Conservation (phyloP, 2,329 filamentous ascomycete genomes). For the Lachnellula hyalina region DNA sequence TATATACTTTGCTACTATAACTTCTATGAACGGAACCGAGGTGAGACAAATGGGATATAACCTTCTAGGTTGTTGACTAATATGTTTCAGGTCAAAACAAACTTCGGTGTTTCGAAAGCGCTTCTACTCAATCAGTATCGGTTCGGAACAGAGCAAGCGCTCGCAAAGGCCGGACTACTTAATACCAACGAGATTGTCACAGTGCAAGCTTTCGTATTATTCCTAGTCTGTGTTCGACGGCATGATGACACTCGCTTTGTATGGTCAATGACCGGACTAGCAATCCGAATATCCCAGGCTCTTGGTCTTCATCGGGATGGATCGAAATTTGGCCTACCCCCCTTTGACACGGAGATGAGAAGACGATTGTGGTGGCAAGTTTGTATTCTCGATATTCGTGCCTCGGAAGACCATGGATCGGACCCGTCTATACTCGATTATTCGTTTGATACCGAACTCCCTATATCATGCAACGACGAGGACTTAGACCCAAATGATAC, state of each 20-base stretch:
- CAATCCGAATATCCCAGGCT: constrained; percentile 53
- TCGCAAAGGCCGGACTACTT: constrained; percentile 50
- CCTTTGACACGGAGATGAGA: constrained; percentile 57
- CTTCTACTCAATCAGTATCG: constrained; percentile 43
- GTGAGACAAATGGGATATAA: constrained; percentile 13
- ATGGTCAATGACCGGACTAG: constrained; percentile 55
- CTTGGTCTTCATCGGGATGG: constrained; percentile 57
- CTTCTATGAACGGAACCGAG: constrained; percentile 32
- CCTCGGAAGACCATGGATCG: constrained; percentile 58
- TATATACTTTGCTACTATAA: constrained; percentile 51
- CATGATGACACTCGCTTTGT: constrained; percentile 37
- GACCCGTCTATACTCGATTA: constrained; percentile 54
- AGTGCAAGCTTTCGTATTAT: constrained; percentile 50
- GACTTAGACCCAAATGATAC: constrained; percentile 38
- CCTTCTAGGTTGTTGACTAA: constrained; percentile 6
- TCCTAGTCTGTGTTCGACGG: constrained; percentile 48
- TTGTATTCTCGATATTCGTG: constrained; percentile 53
- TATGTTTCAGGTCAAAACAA: constrained; percentile 23
- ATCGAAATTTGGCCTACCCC: constrained; percentile 45
- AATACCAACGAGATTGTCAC: constrained; percentile 49
- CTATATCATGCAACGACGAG: constrained; percentile 44
- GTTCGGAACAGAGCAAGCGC: constrained; percentile 49
- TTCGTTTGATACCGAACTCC: constrained; percentile 53
- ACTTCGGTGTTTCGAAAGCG: constrained; percentile 39
- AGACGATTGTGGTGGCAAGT: constrained; percentile 57